Evolutionary conservation across 208 protist genomes (phyloP).

Genomic region (Trypanosoma avium): DNA sequence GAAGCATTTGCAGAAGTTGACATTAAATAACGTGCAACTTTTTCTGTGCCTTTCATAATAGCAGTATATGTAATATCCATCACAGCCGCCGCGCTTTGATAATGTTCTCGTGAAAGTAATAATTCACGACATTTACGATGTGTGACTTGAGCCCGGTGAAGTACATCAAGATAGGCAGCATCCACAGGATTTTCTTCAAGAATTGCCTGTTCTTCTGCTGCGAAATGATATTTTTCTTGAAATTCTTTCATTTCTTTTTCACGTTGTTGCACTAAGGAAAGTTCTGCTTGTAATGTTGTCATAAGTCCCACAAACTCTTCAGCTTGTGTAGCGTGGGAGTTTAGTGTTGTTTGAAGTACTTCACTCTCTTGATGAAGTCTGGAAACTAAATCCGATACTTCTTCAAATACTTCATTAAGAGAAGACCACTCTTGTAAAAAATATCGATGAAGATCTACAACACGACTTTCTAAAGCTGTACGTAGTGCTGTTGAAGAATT

Average conservation of each 20-base stretch:
- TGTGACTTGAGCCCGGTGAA: conserved; percentile 60
- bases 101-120: conserved; percentile 55
- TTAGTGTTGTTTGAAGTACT: conserved; percentile 26
- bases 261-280: conserved; percentile 51
- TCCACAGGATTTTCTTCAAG: conserved; percentile 65
- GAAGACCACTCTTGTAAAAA: conserved; percentile 60
- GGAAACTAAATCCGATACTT: conserved; percentile 42
- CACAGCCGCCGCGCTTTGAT: conserved; percentile 50
- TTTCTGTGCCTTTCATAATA: conserved; percentile 59
- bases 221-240: conserved; percentile 65
- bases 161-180: conserved; percentile 63
- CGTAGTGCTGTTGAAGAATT: conserved; percentile 43
- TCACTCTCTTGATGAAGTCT: conserved; percentile 50
- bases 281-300: conserved; percentile 37
- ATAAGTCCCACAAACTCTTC: conserved; percentile 37
- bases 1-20: conserved; percentile 19
- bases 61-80: conserved; percentile 78
- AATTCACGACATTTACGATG: conserved; percentile 63
- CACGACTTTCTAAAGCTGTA: conserved; percentile 52
- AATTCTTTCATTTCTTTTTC: conserved; percentile 63
- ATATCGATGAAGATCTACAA: conserved; percentile 52
- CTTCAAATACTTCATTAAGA: conserved; percentile 60
- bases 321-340: conserved; percentile 19
- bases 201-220: conserved; percentile 51
- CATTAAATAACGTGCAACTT: conserved; percentile 64